phyloP scores from a whole-genome alignment of 805 yeast species.

The Saturnispora mendoncae region DNA sequence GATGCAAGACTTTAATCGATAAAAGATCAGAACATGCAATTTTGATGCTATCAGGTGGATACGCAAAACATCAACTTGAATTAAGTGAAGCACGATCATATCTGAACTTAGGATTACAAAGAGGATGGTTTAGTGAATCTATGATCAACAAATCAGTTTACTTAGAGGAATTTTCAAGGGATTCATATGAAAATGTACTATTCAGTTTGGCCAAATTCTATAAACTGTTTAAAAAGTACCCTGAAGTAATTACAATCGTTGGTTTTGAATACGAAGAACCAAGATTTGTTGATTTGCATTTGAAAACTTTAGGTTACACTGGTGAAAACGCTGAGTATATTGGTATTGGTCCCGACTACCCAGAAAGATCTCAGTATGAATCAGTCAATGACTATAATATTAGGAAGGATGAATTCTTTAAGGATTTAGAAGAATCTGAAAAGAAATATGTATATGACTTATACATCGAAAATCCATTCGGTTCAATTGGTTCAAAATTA shows the following conservation, averaged over 20 bases:
- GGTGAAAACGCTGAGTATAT: conserved; percentile 35
- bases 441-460: conserved; percentile 41
- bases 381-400: conserved; percentile 12
- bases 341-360: conserved; percentile 51
- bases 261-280: conserved; percentile 69
- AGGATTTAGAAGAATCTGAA: conserved; percentile 42
- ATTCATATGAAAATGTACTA: conserved; percentile 69
- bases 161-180: conserved; percentile 68
- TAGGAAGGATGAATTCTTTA: conserved; percentile 33
- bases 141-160: conserved; percentile 21
- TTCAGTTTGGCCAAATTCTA: conserved; percentile 49
- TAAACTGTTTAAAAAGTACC: conserved; percentile 40
- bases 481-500: conserved; percentile 35
- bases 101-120: conserved; percentile 33
- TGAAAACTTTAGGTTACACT: conserved; percentile 37
- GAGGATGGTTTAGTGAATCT: conserved; percentile 20
- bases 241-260: conserved; percentile 44
- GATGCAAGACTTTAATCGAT: conserved; percentile 33
- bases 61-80: conserved; percentile 50
- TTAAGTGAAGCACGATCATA: conserved; percentile 51
- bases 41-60: conserved; percentile 47
- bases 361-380: conserved; percentile 11
- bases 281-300: conserved; percentile 50
- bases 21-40: conserved; percentile 15
- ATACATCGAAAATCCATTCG: conserved; percentile 52